Percentiles rank a stretch among this genome's conserved stretches.
These are phyloP conservation scores for Butyriboletus loyo DNA, from an alignment of 768 basidiomycete species.

Conservation along the genomic window DNA sequence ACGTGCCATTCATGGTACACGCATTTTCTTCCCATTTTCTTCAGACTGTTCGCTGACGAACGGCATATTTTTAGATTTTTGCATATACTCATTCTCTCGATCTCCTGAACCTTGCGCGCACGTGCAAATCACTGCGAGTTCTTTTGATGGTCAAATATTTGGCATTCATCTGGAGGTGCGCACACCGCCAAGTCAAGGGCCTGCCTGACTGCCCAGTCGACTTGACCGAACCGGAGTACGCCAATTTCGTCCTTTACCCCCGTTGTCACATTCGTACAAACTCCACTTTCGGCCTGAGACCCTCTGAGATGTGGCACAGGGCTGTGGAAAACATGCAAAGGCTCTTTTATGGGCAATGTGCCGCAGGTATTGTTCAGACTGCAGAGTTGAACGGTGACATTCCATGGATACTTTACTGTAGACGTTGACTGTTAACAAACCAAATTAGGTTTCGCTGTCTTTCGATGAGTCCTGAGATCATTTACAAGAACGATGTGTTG, in stretches of 20 bases:
- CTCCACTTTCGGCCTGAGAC: no score
- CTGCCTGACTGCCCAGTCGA: no score
- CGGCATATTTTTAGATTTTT: no score
- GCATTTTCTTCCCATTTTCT: no score
- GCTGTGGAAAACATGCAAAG: constrained; percentile 1
- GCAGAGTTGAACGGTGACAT: constrained; percentile 3
- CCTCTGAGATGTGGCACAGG: no score
- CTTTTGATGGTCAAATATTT: no score
- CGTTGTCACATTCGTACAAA: constrained; percentile 21
- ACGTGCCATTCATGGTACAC: no score
- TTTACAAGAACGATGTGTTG: not conserved
- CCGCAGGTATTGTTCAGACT: constrained; percentile 5
- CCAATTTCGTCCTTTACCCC: constrained; percentile 36
- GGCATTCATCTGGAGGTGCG: constrained; percentile 23
- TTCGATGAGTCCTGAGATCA: not conserved
- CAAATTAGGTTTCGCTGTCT: not conserved
- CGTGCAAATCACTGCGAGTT: constrained; percentile 36
- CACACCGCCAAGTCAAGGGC: no score
- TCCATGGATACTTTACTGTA: no score
- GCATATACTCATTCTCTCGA: no score
- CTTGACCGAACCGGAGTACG: no score
- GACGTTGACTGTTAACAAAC: not conserved
- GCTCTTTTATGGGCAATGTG: constrained; percentile 10
- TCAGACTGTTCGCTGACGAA: no score
- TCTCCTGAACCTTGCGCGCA: constrained; percentile 40